phyloP scores from a whole-genome alignment of 2,329 filamentous ascomycete species.

The Fusarium tupiense region DNA sequence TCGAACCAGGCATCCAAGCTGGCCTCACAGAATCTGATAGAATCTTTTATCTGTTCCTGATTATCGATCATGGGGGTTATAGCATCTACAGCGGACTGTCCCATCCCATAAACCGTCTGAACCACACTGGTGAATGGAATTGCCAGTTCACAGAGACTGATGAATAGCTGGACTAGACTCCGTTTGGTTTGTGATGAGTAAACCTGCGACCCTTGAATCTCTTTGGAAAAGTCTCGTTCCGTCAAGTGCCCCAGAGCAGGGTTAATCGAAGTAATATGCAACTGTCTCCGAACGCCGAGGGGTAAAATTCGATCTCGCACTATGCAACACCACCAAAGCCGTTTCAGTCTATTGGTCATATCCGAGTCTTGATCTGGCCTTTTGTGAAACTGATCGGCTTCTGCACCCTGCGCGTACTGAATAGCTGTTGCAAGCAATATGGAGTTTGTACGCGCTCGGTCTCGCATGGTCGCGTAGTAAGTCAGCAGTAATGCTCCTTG shows the following conservation, averaged over 20 bases:
- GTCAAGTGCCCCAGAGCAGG: background rate
- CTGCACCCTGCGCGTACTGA: rapidly evolving
- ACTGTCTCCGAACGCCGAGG: background rate
- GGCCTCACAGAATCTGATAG: background rate
- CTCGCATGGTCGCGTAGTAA: background rate
- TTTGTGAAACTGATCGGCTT: background rate
- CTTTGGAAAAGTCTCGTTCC: background rate
- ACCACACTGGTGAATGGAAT: background rate
- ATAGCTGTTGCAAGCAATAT: background rate
- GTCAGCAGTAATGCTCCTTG: background rate
- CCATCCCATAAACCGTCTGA: background rate
- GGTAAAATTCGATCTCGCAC: background rate
- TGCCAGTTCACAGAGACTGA: background rate
- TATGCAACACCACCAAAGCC: background rate
- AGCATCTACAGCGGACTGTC: rapidly evolving
- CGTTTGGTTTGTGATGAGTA: background rate
- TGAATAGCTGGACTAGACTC: rapidly evolving
- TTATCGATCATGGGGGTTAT: background rate
- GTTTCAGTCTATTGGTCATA: rapidly evolving
- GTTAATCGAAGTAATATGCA: background rate
- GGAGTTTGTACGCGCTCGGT: background rate
- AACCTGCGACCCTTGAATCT: background rate
- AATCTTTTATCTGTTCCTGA: rapidly evolving
- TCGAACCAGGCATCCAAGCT: slow-evolving; percentile 5
- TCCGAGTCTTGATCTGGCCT: background rate